Percentiles rank a stretch among this genome's conserved stretches.
phyloP scores from a whole-genome alignment of 2,329 filamentous ascomycete species.

The Xylariaceae sp. region DNA sequence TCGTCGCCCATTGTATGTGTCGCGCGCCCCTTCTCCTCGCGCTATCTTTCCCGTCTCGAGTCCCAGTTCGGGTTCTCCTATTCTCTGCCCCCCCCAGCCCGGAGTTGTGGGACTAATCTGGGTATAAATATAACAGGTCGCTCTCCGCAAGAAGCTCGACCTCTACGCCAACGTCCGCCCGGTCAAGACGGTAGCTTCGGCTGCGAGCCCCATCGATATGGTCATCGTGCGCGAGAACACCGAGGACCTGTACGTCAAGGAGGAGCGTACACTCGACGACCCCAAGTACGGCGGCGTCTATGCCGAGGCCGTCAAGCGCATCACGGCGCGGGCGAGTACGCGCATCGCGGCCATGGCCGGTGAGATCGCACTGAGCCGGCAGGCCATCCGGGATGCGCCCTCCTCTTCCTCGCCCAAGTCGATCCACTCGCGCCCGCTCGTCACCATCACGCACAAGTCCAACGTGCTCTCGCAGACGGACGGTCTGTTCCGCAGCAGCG shows the following conservation, averaged over 20 bases:
- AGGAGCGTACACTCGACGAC: constrained; percentile 76
- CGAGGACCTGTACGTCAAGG: constrained; percentile 96
- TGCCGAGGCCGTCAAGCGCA: constrained; percentile 96
- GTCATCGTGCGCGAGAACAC: constrained; percentile 99
- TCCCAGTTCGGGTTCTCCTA: too few relatives aligned
- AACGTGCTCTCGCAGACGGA: constrained; percentile 97
- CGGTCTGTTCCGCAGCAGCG: constrained; percentile 81
- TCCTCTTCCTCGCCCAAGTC: constrained; percentile 32
- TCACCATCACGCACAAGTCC: constrained; percentile 97
- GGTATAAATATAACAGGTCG: constrained; percentile 51
- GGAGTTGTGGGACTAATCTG: too few relatives aligned
- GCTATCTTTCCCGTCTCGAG: too few relatives aligned
- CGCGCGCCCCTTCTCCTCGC: not conserved
- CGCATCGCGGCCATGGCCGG: constrained; percentile 91
- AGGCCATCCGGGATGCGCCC: constrained; percentile 66
- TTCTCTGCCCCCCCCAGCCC: too few relatives aligned
- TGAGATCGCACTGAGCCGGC: constrained; percentile 82
- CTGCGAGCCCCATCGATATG: constrained; percentile 72
- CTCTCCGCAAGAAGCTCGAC: constrained; percentile 87
- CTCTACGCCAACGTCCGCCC: constrained; percentile 97
- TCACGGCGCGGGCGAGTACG: constrained; percentile 74
- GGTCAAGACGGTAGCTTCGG: constrained; percentile 72
- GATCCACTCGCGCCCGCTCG: constrained; percentile 63
- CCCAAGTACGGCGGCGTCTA: constrained; percentile 67
- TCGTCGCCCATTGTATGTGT: constrained; percentile 71